Conservation (phyloP, 1,284 basidiomycete genomes). For the Pseudozyma flocculosa region DNA sequence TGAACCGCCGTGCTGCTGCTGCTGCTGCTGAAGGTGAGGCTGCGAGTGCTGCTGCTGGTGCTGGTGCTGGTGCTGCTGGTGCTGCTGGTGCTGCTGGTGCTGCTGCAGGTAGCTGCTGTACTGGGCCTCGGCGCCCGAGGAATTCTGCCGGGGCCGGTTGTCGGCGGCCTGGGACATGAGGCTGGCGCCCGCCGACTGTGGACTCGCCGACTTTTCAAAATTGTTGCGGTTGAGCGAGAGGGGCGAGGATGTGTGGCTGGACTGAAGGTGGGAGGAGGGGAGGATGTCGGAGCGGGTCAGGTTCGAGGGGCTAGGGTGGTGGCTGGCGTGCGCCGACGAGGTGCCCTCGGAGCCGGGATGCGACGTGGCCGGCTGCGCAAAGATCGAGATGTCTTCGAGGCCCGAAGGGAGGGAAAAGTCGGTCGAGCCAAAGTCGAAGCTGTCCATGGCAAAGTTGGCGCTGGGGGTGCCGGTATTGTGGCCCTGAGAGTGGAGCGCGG, state of each 20-base stretch:
- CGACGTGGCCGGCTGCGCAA: conserved; percentile 9
- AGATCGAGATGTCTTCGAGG: conserved; percentile 39
- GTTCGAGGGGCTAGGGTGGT: conserved; percentile 29
- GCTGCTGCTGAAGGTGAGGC: conserved; percentile 2
- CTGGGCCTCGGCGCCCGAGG: neutral
- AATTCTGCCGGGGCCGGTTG: neutral
- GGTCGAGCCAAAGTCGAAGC: conserved; percentile 44
- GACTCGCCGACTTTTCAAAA: neutral
- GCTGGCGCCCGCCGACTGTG: neutral
- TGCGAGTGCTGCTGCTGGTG: neutral
- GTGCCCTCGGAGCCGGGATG: conserved; percentile 20
- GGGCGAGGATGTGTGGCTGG: neutral
- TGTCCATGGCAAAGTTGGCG: conserved; percentile 40
- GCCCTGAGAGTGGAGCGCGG: conserved; percentile 8
- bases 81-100: neutral
- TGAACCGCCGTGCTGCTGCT: conserved; percentile 1
- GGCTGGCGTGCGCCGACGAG: conserved; percentile 21
- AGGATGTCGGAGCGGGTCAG: neutral
- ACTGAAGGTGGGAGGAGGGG: neutral
- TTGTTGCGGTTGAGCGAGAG: neutral
- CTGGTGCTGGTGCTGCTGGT: neutral
- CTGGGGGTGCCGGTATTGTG: conserved; percentile 24
- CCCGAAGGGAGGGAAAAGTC: conserved; percentile 27
- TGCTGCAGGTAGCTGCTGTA: neutral
- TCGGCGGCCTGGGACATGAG: neutral